Evolutionary conservation across 2,329 filamentous ascomycete species (phyloP), one percentile per base, ranked within the genome.

Genomic region (Penicillium janthinellum): DNA sequence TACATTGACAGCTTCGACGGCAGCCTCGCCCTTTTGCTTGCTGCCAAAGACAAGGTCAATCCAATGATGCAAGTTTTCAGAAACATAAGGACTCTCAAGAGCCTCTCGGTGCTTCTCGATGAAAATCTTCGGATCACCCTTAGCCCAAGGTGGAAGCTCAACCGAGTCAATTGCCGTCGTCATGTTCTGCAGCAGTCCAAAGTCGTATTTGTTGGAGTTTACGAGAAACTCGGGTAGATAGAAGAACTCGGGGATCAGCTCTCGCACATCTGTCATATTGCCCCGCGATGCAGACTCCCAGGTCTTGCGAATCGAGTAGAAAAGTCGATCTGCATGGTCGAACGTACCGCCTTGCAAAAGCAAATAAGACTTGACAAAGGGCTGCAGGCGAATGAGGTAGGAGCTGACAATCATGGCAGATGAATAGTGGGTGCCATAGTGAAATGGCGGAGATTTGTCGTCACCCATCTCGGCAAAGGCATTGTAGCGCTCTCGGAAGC

Each of bases 321-420:
- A 99, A 45, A 99, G 82, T 39, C 95, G 87, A 72, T 99, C 96
- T 1, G 95, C 92, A 71, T 99, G 94, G 72, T 99, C 95, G 71
- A 98, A 99, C 41, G 86, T 91, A 5, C 94, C 94, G n/a, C 95
- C 95, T 75, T 99, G 95, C 1, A 99, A 84, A 8, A 98, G 81
- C 20, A 98, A 86, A 71, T 96, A 98, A 0, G 95, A 96, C 68
- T 98, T 92, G 25, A 97, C 94, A 73, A 98, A 99, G 0, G 95
- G 95, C 53, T 96, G 94, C 15, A 99, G 83, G 17, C 95, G 89
- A 69, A 99, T 97, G 42, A 99, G 84, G 70, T 97, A 99, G 0
- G 93, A 97, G 12, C 92, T 92, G 6, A 99, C 95, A 60, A 96
- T 97, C 95, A 98, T 99, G 7, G 95, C 95, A 2, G 95, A 98